These are phyloP conservation scores for Endotrypanum monterogeii DNA, from an alignment of 208 protist species.

Conservation along the genomic window DNA sequence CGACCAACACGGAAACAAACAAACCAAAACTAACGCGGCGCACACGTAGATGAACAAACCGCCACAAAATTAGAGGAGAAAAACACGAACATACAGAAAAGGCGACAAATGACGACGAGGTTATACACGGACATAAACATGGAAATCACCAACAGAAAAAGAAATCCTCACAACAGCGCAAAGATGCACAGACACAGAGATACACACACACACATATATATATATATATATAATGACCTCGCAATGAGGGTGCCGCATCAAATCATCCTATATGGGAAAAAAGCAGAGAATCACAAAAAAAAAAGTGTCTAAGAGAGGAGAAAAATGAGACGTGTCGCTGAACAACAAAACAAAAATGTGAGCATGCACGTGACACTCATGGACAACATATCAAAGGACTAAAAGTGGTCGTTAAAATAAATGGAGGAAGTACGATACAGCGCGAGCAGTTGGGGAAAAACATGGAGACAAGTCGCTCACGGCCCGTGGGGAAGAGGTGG, in stretches of 20 bases:
- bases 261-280: background rate
- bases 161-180: background rate
- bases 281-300: background rate
- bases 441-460: no score
- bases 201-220: background rate
- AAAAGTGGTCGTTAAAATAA: no score
- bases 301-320: no score
- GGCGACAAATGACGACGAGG: background rate
- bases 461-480: no score
- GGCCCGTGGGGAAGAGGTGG: no score
- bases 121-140: background rate
- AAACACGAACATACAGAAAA: background rate
- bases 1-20: background rate
- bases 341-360: conserved; percentile 3
- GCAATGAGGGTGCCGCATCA: no score
- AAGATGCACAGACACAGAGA: background rate
- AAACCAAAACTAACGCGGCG: background rate
- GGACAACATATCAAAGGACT: no score
- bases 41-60: background rate
- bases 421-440: no score
- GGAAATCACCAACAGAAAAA: background rate
- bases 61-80: background rate
- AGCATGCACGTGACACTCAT: no score
- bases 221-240: no score
- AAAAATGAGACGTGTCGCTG: background rate